Conservation (phyloP, 106 monocot species). For the Chionographis japonica region DNA sequence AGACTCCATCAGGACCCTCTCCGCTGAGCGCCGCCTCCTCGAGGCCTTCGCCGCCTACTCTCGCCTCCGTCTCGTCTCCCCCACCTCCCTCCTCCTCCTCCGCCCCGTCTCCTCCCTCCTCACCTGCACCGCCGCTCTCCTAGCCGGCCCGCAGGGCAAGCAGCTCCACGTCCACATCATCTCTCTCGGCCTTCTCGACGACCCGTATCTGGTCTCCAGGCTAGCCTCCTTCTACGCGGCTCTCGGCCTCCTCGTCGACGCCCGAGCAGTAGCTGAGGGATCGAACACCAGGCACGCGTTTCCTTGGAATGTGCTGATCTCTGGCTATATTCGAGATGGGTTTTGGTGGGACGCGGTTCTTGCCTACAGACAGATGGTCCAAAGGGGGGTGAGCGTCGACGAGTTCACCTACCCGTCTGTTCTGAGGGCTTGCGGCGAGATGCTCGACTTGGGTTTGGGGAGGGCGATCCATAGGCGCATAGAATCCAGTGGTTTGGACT, state of each 20-base stretch:
- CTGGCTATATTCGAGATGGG: conserved; percentile 27
- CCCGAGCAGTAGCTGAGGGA: conserved; percentile 21
- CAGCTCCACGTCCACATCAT: conserved; percentile 71
- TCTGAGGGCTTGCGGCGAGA: conserved; percentile 63
- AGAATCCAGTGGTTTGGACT: conserved; percentile 11
- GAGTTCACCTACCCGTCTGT: conserved; percentile 65
- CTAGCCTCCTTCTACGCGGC: conserved; percentile 51
- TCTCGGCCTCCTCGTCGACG: conserved; percentile 25
- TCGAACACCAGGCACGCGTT: conserved; percentile 12
- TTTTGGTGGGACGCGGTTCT: conserved; percentile 21
- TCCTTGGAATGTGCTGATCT: conserved; percentile 67
- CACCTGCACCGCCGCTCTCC: conserved; percentile 22
- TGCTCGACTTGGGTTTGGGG: conserved; percentile 33
- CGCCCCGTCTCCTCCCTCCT: conserved; percentile 48
- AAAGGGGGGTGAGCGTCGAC: conserved; percentile 33
- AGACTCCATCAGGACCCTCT: conserved; percentile 20
- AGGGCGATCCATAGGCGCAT: conserved; percentile 36
- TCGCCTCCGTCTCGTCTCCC: conserved; percentile 29
- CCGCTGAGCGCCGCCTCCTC: conserved; percentile 25
- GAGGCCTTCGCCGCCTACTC: conserved; percentile 44
- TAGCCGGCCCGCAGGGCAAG: conserved; percentile 25
- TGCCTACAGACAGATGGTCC: conserved; percentile 42
- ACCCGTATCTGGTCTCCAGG: conserved; percentile 21
- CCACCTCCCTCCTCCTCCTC: conserved; percentile 23
- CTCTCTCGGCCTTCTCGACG: conserved; percentile 30